phyloP scores from a whole-genome alignment of 2,329 filamentous ascomycete genomes.

The Aspergillus sp. region DNA sequence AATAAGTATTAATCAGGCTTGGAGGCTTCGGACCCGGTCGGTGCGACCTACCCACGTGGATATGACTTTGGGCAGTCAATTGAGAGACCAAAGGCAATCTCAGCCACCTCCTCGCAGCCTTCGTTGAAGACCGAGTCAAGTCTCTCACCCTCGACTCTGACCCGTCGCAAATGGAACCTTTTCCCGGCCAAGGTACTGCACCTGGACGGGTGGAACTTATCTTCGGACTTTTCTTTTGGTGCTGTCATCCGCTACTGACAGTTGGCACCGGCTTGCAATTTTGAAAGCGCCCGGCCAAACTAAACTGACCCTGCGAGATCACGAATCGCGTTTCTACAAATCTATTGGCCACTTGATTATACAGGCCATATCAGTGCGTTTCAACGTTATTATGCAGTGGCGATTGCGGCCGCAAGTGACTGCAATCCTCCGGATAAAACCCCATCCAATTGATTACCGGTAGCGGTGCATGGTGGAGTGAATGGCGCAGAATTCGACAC shows the following conservation, averaged over 20 bases:
- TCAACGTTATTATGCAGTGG: slow-evolving; percentile 8
- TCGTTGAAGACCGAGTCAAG: background rate
- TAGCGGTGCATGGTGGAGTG: background rate
- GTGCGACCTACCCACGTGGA: too few relatives aligned
- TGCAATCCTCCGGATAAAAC: background rate
- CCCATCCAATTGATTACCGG: background rate
- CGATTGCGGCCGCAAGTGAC: background rate
- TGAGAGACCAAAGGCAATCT: background rate
- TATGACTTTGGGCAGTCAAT: too few relatives aligned
- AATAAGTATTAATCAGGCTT: background rate
- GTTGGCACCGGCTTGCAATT: background rate
- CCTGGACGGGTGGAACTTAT: background rate
- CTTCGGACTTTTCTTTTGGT: background rate
- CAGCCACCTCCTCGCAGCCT: slow-evolving; percentile 2
- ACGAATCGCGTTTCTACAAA: background rate
- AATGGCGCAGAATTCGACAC: background rate
- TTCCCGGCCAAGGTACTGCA: background rate
- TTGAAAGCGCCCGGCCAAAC: background rate
- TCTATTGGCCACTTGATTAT: slow-evolving; percentile 1
- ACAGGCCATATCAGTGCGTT: slow-evolving; percentile 12
- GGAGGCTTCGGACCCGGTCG: too few relatives aligned
- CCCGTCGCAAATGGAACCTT: background rate
- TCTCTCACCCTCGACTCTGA: background rate
- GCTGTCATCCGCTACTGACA: background rate
- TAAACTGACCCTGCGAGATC: background rate